Conservation (phyloP, 345 rosid genomes). For the Theobroma cacao region DNA sequence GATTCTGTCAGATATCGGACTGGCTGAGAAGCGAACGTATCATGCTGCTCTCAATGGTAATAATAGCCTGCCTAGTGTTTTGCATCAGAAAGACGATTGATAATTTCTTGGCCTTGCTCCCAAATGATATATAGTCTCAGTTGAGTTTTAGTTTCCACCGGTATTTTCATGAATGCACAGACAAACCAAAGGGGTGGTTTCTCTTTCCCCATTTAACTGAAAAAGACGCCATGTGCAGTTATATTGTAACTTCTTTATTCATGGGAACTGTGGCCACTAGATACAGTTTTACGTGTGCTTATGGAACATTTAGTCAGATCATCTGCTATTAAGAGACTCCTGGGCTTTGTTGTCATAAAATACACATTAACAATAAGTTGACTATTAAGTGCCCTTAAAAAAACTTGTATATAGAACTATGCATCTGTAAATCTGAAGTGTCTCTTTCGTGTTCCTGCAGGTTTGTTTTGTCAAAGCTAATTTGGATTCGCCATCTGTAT, state of each 20-base stretch:
- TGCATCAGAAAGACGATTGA: slow-evolving; percentile 97
- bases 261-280: slow-evolving; percentile 21
- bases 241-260: slow-evolving; percentile 27
- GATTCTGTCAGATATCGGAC: slow-evolving; percentile 78
- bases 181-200: slow-evolving; percentile 21
- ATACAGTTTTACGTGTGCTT: slow-evolving; percentile 16
- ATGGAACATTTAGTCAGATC: slow-evolving; percentile 15
- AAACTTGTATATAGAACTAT: slow-evolving; percentile 25
- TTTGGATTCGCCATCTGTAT: slow-evolving; percentile 71
- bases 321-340: slow-evolving; percentile 15
- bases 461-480: slow-evolving; percentile 91
- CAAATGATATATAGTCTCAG: slow-evolving; percentile 37
- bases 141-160: slow-evolving; percentile 35
- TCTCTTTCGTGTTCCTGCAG: slow-evolving; percentile 95
- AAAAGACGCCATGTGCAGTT: slow-evolving; percentile 19
- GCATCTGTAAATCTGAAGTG: slow-evolving; percentile 69
- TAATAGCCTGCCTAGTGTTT: slow-evolving; percentile 91
- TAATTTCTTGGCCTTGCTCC: slow-evolving; percentile 59
- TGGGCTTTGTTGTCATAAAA: neutral
- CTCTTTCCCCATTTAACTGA: slow-evolving; percentile 1
- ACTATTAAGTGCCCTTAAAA: slow-evolving; percentile 4
- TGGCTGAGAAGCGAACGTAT: slow-evolving; percentile 93
- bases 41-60: slow-evolving; percentile 99
- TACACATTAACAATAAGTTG: slow-evolving; percentile 14
- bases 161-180: slow-evolving; percentile 28